Evolutionary conservation across 148 eudicot genomes (phyloP).

Genomic region (Cornus controversa): DNA sequence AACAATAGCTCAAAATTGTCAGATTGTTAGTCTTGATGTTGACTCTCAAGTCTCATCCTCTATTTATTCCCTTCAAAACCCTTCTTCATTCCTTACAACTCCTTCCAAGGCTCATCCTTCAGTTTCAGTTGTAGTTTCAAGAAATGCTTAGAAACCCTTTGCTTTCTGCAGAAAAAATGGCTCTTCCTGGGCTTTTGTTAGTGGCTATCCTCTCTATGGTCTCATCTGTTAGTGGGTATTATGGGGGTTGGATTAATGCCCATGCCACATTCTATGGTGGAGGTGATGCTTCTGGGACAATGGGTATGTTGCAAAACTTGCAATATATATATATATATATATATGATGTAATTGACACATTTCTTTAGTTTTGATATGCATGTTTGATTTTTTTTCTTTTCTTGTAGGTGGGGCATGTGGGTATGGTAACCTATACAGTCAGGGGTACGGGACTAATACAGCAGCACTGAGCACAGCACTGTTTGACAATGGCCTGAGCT

Average conservation of each 20-base stretch:
- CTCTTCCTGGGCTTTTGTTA: constrained; percentile 15
- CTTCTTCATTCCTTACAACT: constrained; percentile 11
- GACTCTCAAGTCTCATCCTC: not conserved
- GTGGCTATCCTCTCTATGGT: constrained; percentile 25
- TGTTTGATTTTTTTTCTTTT: not conserved
- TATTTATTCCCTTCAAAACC: constrained; percentile 14
- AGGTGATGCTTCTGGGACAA: constrained; percentile 63
- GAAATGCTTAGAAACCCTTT: not conserved
- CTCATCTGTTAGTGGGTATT: constrained; percentile 30
- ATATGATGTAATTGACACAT: not conserved
- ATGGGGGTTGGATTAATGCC: constrained; percentile 51
- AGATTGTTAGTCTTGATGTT: constrained; percentile 15
- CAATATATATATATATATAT: no score
- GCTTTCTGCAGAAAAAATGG: constrained; percentile 27
- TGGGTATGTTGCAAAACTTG: constrained; percentile 33
- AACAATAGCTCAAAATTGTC: not conserved
- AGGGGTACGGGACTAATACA: constrained; percentile 52
- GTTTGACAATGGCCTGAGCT: constrained; percentile 50
- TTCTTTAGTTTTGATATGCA: not conserved
- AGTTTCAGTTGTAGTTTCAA: no score
- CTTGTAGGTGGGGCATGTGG: constrained; percentile 59
- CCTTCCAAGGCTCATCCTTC: constrained; percentile 25
- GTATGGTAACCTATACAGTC: constrained; percentile 52
- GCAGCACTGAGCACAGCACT: constrained; percentile 56
- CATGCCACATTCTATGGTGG: constrained; percentile 67